These are phyloP conservation scores for Colletotrichum destructivum DNA, from an alignment of 2,329 filamentous ascomycete species.

Conservation along the genomic window DNA sequence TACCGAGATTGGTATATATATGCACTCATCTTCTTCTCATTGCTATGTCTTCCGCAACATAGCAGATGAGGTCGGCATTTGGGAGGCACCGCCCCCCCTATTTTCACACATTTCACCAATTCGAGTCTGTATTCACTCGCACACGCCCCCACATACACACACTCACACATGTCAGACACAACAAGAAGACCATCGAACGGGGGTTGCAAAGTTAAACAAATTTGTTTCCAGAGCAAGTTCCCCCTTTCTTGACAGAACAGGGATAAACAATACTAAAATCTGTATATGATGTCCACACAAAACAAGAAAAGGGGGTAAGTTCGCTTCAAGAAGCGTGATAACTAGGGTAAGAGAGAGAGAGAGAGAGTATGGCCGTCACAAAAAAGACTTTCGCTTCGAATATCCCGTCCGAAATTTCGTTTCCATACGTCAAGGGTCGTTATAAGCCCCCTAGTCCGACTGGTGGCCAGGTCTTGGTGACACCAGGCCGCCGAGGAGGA, in stretches of 20 bases:
- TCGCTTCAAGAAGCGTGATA: background rate
- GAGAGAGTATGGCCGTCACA: conserved; percentile 33
- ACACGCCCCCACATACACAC: background rate
- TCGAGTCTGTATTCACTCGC: background rate
- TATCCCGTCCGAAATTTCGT: conserved; percentile 33
- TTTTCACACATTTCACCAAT: background rate
- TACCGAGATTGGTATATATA: conserved; percentile 36
- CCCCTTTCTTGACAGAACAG: conserved; percentile 33
- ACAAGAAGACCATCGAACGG: background rate
- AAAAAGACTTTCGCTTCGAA: conserved; percentile 34
- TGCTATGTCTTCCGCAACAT: background rate
- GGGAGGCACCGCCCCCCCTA: background rate
- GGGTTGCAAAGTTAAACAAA: background rate
- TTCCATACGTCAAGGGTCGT: conserved; percentile 33
- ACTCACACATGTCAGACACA: background rate
- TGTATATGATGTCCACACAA: conserved; percentile 38
- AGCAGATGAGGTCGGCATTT: background rate
- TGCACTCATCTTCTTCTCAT: conserved; percentile 15
- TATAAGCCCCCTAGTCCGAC: conserved; percentile 1
- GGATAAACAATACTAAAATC: conserved; percentile 40
- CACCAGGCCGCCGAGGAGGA: background rate
- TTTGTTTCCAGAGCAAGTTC: conserved; percentile 30
- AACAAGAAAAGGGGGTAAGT: conserved; percentile 2
- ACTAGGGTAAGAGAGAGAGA: background rate
- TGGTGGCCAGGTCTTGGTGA: background rate